Evolutionary conservation across 306 rosid genomes (phyloP), one percentile per base, ranked within the genome.

Genomic region (Rosa lucieae): DNA sequence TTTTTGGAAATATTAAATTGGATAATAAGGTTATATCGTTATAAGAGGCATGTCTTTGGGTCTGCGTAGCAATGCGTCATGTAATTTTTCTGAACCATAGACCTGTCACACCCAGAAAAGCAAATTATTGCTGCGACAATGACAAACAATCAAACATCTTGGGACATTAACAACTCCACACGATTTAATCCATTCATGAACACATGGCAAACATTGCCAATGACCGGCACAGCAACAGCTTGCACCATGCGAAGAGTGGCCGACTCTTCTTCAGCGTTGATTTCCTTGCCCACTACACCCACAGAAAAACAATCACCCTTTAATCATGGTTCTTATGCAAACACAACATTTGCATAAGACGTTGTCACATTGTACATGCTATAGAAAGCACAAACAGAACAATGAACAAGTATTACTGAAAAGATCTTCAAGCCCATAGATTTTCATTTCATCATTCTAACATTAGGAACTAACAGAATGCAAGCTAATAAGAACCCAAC

Each of bases 151-250:
- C 6, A 52, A 75, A 77, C 20, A 39, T 58, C 3, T 17, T 20
- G 8, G 21, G 29, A 3, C 6, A 23, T 74, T 0, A 23, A 23
- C 58, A 62, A 5, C 20, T 35, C 51, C 44, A 59, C 78, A 46
- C 20, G 89, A 70, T 95, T 95, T 46, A 95, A 87, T 43, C 99
- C 98, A 26, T 93, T 87, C 99, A 95, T 95, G 81, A 95, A 95
- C 53, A 91, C 96, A 80, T 95, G 97, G 51, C 98, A 95, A 52
- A 90, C 96, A 72, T 91, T 95, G 65, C 98, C 99, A 48, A 93
- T 71, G 76, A 95, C 90, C 37, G 99, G 99, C 79, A 93, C 94
- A 32, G 98, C 98, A 75, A 95, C 96, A 17, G 98, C 96, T 86
- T 89, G 99, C 86, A 93, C 90, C 92, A 93, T 87, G 32, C 96